Conservation (phyloP, 805 yeast species). For the Teunomyces kruisii region DNA sequence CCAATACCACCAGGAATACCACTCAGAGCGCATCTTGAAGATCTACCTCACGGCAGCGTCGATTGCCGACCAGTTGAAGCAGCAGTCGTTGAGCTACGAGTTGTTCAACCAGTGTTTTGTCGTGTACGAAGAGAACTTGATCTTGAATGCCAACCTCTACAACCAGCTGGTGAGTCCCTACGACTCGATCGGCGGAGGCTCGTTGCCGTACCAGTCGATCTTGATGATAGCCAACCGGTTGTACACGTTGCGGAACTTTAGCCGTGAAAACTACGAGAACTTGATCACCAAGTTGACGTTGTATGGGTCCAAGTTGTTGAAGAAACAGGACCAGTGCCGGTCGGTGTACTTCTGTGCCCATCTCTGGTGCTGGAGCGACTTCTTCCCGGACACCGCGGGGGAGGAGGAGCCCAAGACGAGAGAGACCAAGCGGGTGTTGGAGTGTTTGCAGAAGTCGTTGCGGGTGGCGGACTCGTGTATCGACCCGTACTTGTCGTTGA, state of each 20-base stretch:
- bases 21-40: constrained; percentile 41
- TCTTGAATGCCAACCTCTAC: constrained; percentile 17
- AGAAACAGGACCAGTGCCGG: constrained; percentile 93
- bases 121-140: constrained; percentile 66
- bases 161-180: constrained; percentile 27
- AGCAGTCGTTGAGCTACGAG: constrained; percentile 79
- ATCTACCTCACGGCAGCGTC: constrained; percentile 66
- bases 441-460: constrained; percentile 83
- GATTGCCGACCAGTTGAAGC: constrained; percentile 73
- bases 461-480: constrained; percentile 93
- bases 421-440: constrained; percentile 68
- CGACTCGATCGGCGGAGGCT: constrained; percentile 45
- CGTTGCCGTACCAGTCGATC: constrained; percentile 50
- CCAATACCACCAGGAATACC: constrained; percentile 31
- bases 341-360: constrained; percentile 87
- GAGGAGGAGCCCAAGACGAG: constrained; percentile 27
- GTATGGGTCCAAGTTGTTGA: constrained; percentile 83
- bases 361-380: constrained; percentile 81
- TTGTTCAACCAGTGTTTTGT: constrained; percentile 85
- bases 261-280: constrained; percentile 71
- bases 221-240: constrained; percentile 47
- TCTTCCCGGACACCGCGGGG: constrained; percentile 6
- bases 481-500: constrained; percentile 72
- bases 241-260: constrained; percentile 42
- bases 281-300: constrained; percentile 82